A percentile compares a stretch with the other conserved stretches of the same genome.
These are phyloP conservation scores for Podila epicladia DNA, from an alignment of 192 early-diverging fungal species.

Conservation along the genomic window DNA sequence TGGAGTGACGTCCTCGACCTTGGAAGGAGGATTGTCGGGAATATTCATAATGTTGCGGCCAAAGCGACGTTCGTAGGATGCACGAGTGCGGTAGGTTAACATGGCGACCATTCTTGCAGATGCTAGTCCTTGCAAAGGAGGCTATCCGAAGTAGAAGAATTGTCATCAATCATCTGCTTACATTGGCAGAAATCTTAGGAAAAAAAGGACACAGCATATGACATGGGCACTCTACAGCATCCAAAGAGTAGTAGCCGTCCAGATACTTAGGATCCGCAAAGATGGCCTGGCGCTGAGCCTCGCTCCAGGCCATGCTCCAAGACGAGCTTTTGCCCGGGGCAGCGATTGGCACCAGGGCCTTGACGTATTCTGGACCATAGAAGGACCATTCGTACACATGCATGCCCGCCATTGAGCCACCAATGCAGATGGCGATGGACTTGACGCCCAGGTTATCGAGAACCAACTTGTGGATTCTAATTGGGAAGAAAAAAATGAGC, in stretches of 20 bases:
- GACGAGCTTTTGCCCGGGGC: conserved; percentile 96
- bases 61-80: conserved; percentile 96
- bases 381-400: conserved; percentile 96
- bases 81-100: conserved; percentile 95
- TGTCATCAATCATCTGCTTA: conserved; percentile 12
- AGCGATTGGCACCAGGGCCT: conserved; percentile 91
- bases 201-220: neutral
- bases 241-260: conserved; percentile 50
- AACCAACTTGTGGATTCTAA: conserved; percentile 80
- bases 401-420: conserved; percentile 99
- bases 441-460: conserved; percentile 88
- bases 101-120: conserved; percentile 96
- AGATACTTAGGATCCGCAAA: conserved; percentile 88
- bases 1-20: conserved; percentile 47
- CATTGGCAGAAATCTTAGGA: conserved; percentile 67
- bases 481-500: neutral
- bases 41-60: conserved; percentile 74
- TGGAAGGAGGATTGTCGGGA: conserved; percentile 6
- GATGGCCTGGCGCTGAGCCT: conserved; percentile 97
- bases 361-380: conserved; percentile 87
- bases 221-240: conserved; percentile 13
- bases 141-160: too few species aligned
- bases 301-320: conserved; percentile 99
- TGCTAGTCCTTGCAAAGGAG: conserved; percentile 50
- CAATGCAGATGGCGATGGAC: conserved; percentile 90